A percentile compares a stretch with the other conserved stretches of the same genome.
Evolutionary conservation across 805 yeast species (phyloP).

Genomic region (Sungouiella thailandica): DNA sequence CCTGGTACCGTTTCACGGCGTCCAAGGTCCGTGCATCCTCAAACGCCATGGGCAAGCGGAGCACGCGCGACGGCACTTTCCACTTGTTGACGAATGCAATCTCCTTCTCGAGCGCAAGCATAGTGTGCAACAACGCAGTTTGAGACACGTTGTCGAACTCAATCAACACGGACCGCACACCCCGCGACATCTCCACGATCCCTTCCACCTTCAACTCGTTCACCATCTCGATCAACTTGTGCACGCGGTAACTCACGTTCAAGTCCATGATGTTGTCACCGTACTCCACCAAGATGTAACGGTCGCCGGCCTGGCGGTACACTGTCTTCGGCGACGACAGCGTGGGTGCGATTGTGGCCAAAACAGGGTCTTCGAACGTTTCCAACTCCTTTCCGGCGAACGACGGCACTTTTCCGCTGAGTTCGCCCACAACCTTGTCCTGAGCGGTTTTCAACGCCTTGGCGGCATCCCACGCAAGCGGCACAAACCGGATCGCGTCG

Average conservation of each 20-base stretch:
- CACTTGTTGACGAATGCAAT: conserved; percentile 72
- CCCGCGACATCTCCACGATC: conserved; percentile 92
- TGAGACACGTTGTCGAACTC: conserved; percentile 73
- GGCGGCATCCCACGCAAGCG: conserved; percentile 68
- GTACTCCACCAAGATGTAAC: conserved; percentile 86
- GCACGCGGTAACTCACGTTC: conserved; percentile 79
- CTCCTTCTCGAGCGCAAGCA: conserved; percentile 72
- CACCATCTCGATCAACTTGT: conserved; percentile 73
- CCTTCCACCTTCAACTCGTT: conserved; percentile 63
- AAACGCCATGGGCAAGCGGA: conserved; percentile 92
- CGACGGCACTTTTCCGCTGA: conserved; percentile 40
- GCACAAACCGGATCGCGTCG: conserved; percentile 74
- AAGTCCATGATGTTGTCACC: conserved; percentile 87
- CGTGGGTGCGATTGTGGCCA: conserved; percentile 46
- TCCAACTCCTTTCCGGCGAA: conserved; percentile 19
- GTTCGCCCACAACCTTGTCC: conserved; percentile 46
- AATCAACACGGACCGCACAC: conserved; percentile 90
- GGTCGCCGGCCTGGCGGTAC: conserved; percentile 96
- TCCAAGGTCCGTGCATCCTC: conserved; percentile 87
- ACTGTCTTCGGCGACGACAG: conserved; percentile 61
- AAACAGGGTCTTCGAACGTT: conserved; percentile 62
- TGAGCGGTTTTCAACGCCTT: conserved; percentile 56
- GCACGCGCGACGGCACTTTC: conserved; percentile 77
- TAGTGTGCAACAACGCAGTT: conserved; percentile 51
- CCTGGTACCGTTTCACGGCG: conserved; percentile 87